Percentiles rank a stretch among this genome's conserved stretches.
Evolutionary conservation across 108 stramenopile species (phyloP).

Genomic region (Cyclotella sp.): DNA sequence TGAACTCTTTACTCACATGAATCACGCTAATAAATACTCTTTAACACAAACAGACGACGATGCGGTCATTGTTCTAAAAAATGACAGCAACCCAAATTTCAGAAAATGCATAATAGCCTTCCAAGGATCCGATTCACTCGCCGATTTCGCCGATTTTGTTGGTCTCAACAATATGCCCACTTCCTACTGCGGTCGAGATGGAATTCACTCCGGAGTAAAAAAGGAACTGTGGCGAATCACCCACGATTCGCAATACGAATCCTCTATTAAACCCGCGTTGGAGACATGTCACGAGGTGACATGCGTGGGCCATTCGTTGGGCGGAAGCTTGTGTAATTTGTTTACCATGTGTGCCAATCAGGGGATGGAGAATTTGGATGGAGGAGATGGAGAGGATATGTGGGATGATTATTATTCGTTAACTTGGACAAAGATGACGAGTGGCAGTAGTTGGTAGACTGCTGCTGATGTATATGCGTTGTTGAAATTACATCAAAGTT

Average conservation of each 20-base stretch:
- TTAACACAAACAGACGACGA: slow-evolving; percentile 8
- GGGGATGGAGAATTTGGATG: slow-evolving; percentile 15
- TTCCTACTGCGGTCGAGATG: slow-evolving; percentile 25
- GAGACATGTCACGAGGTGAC: slow-evolving; percentile 41
- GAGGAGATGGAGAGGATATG: not conserved
- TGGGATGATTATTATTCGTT: slow-evolving; percentile 30
- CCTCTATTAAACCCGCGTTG: slow-evolving; percentile 18
- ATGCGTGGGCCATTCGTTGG: slow-evolving; percentile 25
- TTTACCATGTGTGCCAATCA: slow-evolving; percentile 42
- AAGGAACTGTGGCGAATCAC: slow-evolving; percentile 32
- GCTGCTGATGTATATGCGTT: not conserved
- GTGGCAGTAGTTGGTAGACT: slow-evolving; percentile 1
- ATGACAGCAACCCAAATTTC: slow-evolving; percentile 6
- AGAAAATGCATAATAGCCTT: slow-evolving; percentile 33
- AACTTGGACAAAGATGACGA: slow-evolving; percentile 19
- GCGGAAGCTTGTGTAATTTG: slow-evolving; percentile 29
- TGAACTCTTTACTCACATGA: slow-evolving; percentile 28
- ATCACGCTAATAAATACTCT: not conserved
- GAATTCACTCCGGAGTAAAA: slow-evolving; percentile 24
- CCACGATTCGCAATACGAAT: slow-evolving; percentile 22
- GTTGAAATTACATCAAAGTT: too few species aligned
- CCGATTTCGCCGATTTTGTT: slow-evolving; percentile 22
- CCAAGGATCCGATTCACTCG: slow-evolving; percentile 11
- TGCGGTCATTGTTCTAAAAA: slow-evolving; percentile 17
- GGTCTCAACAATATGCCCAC: slow-evolving; percentile 12